Evolutionary conservation across 768 basidiomycete genomes (phyloP), one percentile per base, ranked within the genome.

Genomic region (Holtermannia corniformis): DNA sequence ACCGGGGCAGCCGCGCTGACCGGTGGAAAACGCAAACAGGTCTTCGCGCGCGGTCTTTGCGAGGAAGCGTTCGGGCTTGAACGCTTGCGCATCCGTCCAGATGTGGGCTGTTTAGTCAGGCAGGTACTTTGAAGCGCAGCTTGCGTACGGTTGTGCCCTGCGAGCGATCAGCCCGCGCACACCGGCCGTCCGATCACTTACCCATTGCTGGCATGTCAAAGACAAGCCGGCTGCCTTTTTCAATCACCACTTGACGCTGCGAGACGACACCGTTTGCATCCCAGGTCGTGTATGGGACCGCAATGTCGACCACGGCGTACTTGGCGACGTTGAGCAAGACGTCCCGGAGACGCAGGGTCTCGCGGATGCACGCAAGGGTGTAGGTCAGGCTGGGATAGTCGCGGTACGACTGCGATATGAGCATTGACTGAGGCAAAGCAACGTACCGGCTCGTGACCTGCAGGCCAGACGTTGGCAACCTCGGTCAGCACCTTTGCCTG

Each of bases 221-320:
- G 40, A 59, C 44, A 14, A 64, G 20, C 23, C 59, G 50, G 2
- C 57, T 59, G 12, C 60, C 62, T 27, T 50, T 47, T 49, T 57
- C 57, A 56, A 64, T 51, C 3, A 50, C 4, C 14, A 46, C 50
- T 0, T 25, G 50, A 28, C 59, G 60, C 14, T 47, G 47, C 0
- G 52, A 44, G 13, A 57, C 25, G 16, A 41, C 48, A 20, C 59
- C 57, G 10, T 44, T 11, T 1, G 22, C 41, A 51, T 56, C 54
- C 62, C 62, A 64, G 4, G 59, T 61, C 5, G 57, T 59, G 44
- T 64, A 64, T 13, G 59, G 57, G 25, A 61, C 27, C 5, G 40
- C 16, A 22, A 47, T 43, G 42, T 64, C 60, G 25, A 54, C 50
- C 3, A 26, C 37, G 16, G 50, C 55, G 40, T 55, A 20, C 28